Conservation (phyloP, 1,284 basidiomycete genomes). For the Cerioporus squamosus region DNA sequence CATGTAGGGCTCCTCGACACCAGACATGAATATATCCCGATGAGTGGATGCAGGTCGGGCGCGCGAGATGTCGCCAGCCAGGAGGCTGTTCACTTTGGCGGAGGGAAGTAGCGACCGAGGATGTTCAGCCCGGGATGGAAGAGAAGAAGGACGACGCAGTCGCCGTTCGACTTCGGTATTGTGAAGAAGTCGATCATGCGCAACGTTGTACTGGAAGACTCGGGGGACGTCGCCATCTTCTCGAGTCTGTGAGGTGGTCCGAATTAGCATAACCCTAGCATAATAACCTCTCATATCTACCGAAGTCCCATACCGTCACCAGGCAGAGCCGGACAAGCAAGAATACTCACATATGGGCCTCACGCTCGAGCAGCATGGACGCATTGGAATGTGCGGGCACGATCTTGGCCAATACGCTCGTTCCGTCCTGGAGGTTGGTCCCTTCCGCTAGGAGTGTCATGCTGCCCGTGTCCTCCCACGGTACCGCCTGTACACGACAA, state of each 20-base stretch:
- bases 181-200: slow-evolving; percentile 68
- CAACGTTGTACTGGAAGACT: slow-evolving; percentile 55
- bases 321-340: not conserved
- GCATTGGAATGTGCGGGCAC: slow-evolving; percentile 70
- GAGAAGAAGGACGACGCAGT: slow-evolving; percentile 67
- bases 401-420: slow-evolving; percentile 71
- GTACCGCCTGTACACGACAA: slow-evolving; percentile 46
- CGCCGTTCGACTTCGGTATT: slow-evolving; percentile 64
- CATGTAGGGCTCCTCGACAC: slow-evolving; percentile 48
- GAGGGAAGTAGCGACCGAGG: slow-evolving; percentile 69
- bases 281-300: no score
- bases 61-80: slow-evolving; percentile 59
- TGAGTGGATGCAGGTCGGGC: slow-evolving; percentile 45
- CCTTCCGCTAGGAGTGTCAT: slow-evolving; percentile 71
- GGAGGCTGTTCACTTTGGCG: slow-evolving; percentile 66
- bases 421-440: slow-evolving; percentile 69
- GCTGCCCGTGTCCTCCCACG: slow-evolving; percentile 74
- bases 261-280: no score
- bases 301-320: not conserved
- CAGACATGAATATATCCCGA: slow-evolving; percentile 56
- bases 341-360: slow-evolving; percentile 65
- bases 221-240: slow-evolving; percentile 51
- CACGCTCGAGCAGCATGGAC: slow-evolving; percentile 71
- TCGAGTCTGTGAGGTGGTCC: slow-evolving; percentile 46
- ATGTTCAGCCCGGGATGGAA: slow-evolving; percentile 69